Evolutionary conservation across 306 rosid genomes (phyloP).

Genomic region (Cicer judaicum): DNA sequence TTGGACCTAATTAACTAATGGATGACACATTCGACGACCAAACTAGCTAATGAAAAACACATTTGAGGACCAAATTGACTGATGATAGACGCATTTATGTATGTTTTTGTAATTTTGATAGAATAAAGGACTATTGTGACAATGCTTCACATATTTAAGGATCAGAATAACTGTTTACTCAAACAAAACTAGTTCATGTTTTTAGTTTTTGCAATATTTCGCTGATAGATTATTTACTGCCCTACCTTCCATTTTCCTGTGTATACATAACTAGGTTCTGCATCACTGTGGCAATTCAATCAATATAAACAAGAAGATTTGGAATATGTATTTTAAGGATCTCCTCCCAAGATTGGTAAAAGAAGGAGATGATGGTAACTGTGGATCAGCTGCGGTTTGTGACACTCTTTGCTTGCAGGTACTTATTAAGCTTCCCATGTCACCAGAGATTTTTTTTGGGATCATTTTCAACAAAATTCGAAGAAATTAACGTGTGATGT

Average conservation of each 20-base stretch:
- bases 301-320: constrained; percentile 56
- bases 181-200: constrained; percentile 6
- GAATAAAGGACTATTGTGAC: too few relatives aligned
- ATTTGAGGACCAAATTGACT: too few relatives aligned
- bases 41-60: too few relatives aligned
- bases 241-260: constrained; percentile 19
- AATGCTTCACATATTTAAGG: too few relatives aligned
- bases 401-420: constrained; percentile 73
- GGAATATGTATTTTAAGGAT: constrained; percentile 59
- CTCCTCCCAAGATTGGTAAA: constrained; percentile 66
- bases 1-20: too few relatives aligned
- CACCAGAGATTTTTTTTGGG: not conserved
- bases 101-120: too few relatives aligned
- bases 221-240: constrained; percentile 20
- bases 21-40: too few relatives aligned
- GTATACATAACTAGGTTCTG: constrained; percentile 56
- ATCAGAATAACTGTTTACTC: too few relatives aligned
- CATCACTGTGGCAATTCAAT: constrained; percentile 59
- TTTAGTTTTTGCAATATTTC: constrained; percentile 18
- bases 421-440: constrained; percentile 16
- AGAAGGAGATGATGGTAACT: constrained; percentile 57
- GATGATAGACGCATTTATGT: too few relatives aligned
- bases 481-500: constrained; percentile 9
- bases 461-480: constrained; percentile 7
- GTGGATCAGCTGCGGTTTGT: constrained; percentile 64